These are phyloP conservation scores for Pseudopithomyces chartarum DNA, from an alignment of 2,329 filamentous ascomycete species.

Conservation along the genomic window DNA sequence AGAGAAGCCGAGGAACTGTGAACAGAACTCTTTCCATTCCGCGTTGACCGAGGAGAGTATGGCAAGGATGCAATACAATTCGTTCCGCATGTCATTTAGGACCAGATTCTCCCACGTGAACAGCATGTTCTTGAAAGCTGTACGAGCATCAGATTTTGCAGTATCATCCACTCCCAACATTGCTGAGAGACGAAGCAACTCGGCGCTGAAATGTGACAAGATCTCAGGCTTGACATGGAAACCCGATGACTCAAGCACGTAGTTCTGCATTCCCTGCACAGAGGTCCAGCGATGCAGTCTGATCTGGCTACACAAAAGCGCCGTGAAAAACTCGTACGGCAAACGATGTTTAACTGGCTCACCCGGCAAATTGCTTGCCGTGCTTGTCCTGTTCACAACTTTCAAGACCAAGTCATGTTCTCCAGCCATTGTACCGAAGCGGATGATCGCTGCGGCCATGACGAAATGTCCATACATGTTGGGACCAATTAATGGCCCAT, in stretches of 20 bases:
- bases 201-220: conserved; percentile 35
- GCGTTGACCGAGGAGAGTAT: conserved; percentile 36
- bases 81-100: conserved; percentile 27
- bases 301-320: conserved; percentile 51
- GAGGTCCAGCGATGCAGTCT: conserved; percentile 47
- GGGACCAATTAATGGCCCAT: conserved; percentile 58
- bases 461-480: conserved; percentile 52
- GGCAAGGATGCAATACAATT: conserved; percentile 37
- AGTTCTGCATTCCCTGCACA: conserved; percentile 45
- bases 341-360: conserved; percentile 32
- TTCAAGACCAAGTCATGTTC: conserved; percentile 47
- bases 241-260: conserved; percentile 26
- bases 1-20: conserved; percentile 35
- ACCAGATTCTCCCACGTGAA: conserved; percentile 37
- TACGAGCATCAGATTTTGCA: conserved; percentile 19
- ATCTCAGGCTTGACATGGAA: conserved; percentile 35
- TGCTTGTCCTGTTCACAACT: conserved; percentile 30
- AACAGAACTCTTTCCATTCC: conserved; percentile 35
- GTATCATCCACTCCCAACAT: conserved; percentile 10
- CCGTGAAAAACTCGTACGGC: conserved; percentile 41
- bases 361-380: conserved; percentile 21
- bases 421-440: conserved; percentile 58
- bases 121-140: conserved; percentile 34
- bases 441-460: conserved; percentile 59
- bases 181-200: conserved; percentile 31